These are phyloP conservation scores for Corymbia calophylla DNA, from an alignment of 441 rosid genomes.

Conservation along the genomic window DNA sequence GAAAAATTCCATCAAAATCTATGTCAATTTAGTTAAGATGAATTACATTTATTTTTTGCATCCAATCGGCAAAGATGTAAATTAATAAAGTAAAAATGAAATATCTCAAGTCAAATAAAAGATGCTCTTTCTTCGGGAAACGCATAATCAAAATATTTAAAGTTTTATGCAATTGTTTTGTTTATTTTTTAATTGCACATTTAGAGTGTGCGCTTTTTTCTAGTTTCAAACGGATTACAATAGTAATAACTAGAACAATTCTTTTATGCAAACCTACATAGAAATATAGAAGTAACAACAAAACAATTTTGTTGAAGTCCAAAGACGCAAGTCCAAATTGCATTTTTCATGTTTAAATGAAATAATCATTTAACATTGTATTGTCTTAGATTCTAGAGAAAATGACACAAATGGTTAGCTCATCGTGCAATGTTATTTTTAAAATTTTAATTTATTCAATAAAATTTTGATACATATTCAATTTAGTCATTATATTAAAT, in stretches of 20 bases:
- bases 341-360: background rate
- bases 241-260: background rate
- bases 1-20: background rate
- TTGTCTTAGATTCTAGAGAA: background rate
- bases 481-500: too few species aligned
- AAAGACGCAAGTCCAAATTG: background rate
- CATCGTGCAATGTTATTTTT: too few species aligned
- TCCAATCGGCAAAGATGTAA: background rate
- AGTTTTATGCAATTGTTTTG: background rate
- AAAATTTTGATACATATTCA: background rate
- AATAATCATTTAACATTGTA: background rate
- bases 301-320: background rate
- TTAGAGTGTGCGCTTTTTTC: background rate
- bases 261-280: background rate
- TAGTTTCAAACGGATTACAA: background rate
- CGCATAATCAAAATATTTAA: background rate
- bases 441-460: too few species aligned
- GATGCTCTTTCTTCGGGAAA: background rate
- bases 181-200: background rate
- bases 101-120: background rate
- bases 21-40: background rate
- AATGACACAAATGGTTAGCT: background rate
- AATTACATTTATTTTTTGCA: background rate
- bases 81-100: background rate
- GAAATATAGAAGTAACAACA: background rate